Evolutionary conservation across 2,329 filamentous ascomycete genomes (phyloP).

Genomic region (Trichoderma sp.): DNA sequence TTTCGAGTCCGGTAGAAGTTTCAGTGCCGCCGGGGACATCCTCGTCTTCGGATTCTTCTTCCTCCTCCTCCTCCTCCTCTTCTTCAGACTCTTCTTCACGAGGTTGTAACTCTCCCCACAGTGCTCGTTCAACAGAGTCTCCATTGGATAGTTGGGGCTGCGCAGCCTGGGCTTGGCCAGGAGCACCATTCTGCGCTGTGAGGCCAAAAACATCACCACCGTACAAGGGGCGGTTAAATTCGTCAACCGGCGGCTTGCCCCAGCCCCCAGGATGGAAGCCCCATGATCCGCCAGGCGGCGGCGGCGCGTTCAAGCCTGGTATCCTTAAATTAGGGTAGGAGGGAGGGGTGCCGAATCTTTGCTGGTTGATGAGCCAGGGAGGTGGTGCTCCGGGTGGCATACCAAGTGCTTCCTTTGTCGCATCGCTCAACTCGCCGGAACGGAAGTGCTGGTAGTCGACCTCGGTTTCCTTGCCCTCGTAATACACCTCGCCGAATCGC

Average conservation of each 20-base stretch:
- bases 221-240: slow-evolving; percentile 86
- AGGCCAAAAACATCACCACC: slow-evolving; percentile 95
- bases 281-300: slow-evolving; percentile 86
- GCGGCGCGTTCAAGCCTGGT: slow-evolving; percentile 89
- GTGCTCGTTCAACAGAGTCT: slow-evolving; percentile 79
- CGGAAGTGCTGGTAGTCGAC: slow-evolving; percentile 89
- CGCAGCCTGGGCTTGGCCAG: slow-evolving; percentile 40
- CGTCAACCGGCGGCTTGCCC: slow-evolving; percentile 93
- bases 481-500: slow-evolving; percentile 97
- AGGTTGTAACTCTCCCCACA: slow-evolving; percentile 91
- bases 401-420: slow-evolving; percentile 86
- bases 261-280: slow-evolving; percentile 95
- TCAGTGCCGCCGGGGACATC: slow-evolving; percentile 68
- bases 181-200: slow-evolving; percentile 46
- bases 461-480: slow-evolving; percentile 97
- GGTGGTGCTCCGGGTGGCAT: slow-evolving; percentile 92
- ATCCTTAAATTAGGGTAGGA: slow-evolving; percentile 96
- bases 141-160: slow-evolving; percentile 52
- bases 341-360: slow-evolving; percentile 88
- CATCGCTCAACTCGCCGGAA: slow-evolving; percentile 85
- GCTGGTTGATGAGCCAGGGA: slow-evolving; percentile 96
- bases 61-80: slow-evolving; percentile 76
- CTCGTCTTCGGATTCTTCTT: slow-evolving; percentile 66
- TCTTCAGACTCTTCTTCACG: slow-evolving; percentile 74
- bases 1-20: slow-evolving; percentile 76